Conservation (phyloP, 805 yeast genomes). For the Candida taoyuanica region DNA sequence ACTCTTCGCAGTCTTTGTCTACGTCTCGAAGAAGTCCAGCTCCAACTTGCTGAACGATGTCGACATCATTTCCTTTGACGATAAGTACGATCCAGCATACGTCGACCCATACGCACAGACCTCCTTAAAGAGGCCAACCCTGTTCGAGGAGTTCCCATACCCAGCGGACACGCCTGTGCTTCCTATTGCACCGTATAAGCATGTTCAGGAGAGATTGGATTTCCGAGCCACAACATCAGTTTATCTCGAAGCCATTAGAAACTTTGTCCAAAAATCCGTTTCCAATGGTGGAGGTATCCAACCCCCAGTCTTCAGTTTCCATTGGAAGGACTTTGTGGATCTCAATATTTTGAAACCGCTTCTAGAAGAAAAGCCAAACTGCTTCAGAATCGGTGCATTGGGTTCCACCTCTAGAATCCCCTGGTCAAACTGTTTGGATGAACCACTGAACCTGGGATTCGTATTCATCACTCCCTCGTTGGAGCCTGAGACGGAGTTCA, state of each 20-base stretch:
- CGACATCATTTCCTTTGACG: conserved; percentile 14
- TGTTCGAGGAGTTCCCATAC: conserved; percentile 29
- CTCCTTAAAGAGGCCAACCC: conserved; percentile 16
- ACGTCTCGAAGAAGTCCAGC: conserved; percentile 8
- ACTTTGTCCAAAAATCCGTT: conserved; percentile 26
- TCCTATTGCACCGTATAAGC: conserved; percentile 36
- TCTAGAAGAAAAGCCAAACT: conserved; percentile 36
- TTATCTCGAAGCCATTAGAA: conserved; percentile 31
- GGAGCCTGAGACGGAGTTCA: conserved; percentile 33
- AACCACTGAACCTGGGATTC: conserved; percentile 27
- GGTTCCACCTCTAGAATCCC: conserved; percentile 37
- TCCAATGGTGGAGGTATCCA: conserved; percentile 21
- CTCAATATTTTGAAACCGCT: conserved; percentile 37
- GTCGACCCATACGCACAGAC: conserved; percentile 19
- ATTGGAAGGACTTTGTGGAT: conserved; percentile 56
- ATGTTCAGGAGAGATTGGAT: conserved; percentile 33
- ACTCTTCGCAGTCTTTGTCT: conserved; percentile 21
- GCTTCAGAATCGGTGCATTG: conserved; percentile 41
- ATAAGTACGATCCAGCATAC: conserved; percentile 17
- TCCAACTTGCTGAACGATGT: conserved; percentile 10
- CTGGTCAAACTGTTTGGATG: conserved; percentile 39
- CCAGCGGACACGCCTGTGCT: conserved; percentile 28
- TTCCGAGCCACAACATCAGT: conserved; percentile 31
- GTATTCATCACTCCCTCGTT: conserved; percentile 27
- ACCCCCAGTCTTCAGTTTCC: conserved; percentile 38